phyloP scores from a whole-genome alignment of 495 filamentous ascomycete species.

The Entonaema liquescens region DNA sequence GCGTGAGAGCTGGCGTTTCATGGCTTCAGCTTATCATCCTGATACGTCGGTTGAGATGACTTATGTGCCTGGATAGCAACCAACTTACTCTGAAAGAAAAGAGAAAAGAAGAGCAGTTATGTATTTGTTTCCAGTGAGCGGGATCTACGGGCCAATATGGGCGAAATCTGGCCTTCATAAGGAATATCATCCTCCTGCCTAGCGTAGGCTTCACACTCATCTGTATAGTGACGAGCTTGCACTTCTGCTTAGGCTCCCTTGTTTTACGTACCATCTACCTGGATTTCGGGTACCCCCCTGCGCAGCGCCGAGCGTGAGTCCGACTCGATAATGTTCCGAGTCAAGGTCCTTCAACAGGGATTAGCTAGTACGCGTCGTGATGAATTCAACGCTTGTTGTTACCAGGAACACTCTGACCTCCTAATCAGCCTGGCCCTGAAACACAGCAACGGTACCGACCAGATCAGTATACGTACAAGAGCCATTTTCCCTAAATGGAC shows the following conservation, averaged over 20 bases:
- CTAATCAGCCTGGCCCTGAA: conserved; percentile 24
- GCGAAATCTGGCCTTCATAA: conserved; percentile 15
- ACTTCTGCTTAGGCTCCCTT: conserved; percentile 30
- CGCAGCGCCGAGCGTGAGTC: conserved; percentile 11
- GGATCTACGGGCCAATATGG: conserved; percentile 13
- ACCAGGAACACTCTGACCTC: conserved; percentile 26
- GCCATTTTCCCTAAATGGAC: conserved; percentile 28
- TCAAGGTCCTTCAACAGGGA: conserved; percentile 19
- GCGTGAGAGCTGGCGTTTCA: conserved; percentile 20
- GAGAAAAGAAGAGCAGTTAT: not conserved
- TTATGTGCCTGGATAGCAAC: conserved; percentile 12
- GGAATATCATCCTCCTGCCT: conserved; percentile 34
- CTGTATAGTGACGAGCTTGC: conserved; percentile 31
- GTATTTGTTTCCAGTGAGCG: conserved; percentile 23
- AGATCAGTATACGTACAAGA: conserved; percentile 25
- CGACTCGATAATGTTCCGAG: conserved; percentile 33
- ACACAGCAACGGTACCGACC: conserved; percentile 17
- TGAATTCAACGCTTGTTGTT: conserved; percentile 28
- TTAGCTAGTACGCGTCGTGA: conserved; percentile 25
- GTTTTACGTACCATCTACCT: conserved; percentile 37
- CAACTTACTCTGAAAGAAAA: not conserved
- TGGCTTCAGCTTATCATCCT: conserved; percentile 27
- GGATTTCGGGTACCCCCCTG: conserved; percentile 31
- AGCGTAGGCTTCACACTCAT: conserved; percentile 31
- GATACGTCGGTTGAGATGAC: conserved; percentile 17